These are phyloP conservation scores for Pythium guiyangense DNA, from an alignment of 352 stramenopile species.

Conservation along the genomic window DNA sequence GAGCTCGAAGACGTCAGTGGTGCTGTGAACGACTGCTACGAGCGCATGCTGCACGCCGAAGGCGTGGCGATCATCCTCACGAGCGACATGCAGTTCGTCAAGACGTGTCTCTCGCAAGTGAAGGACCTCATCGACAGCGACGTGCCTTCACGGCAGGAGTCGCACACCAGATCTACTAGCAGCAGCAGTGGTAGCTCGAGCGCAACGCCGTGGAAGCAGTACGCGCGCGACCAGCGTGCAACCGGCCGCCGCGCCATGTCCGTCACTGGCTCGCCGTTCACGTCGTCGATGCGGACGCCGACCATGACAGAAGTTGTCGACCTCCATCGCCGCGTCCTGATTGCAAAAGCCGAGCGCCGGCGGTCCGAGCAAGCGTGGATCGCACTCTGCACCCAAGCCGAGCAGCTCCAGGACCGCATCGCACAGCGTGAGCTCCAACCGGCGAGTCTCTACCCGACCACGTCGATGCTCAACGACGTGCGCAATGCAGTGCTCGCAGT, in stretches of 20 bases:
- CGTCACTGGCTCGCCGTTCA: conserved; percentile 2
- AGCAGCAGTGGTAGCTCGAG: too few relatives aligned
- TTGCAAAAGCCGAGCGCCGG: conserved; percentile 33
- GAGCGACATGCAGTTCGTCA: conserved; percentile 59
- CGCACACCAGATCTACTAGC: conserved; percentile 8
- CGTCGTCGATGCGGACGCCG: conserved; percentile 19
- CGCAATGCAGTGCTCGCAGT: conserved; percentile 19
- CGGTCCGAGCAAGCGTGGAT: conserved; percentile 55
- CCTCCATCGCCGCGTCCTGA: conserved; percentile 43
- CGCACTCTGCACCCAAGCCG: conserved; percentile 46
- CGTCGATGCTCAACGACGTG: conserved; percentile 23
- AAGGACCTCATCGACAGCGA: conserved; percentile 22
- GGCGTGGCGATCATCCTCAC: conserved; percentile 60
- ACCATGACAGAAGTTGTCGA: conserved; percentile 36
- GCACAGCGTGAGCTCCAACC: conserved; percentile 20
- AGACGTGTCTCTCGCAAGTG: conserved; percentile 38
- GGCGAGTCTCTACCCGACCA: conserved; percentile 34
- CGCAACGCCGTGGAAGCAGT: too few relatives aligned
- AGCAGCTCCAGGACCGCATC: conserved; percentile 25
- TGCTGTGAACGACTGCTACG: conserved; percentile 29
- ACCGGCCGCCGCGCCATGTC: neutral
- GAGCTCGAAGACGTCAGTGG: conserved; percentile 46
- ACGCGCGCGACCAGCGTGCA: conserved; percentile 13
- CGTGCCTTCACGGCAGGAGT: conserved; percentile 1
- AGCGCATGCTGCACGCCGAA: conserved; percentile 49